A percentile compares a stretch with the other conserved stretches of the same genome.
Conservation (phyloP, 768 basidiomycete genomes). For the Ramaria sp. region DNA sequence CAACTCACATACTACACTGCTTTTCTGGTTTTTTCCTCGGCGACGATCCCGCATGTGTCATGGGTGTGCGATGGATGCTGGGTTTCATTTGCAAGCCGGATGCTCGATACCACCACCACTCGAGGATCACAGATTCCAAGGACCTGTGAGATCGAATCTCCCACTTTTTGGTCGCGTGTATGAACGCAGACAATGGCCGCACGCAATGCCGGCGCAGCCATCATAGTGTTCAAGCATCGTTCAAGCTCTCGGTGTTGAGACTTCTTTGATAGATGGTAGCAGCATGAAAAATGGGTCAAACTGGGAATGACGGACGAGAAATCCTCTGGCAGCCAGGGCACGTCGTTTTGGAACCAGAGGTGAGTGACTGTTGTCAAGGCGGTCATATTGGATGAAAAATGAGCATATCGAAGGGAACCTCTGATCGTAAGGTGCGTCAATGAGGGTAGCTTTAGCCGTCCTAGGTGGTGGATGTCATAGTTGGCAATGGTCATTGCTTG, state of each 20-base stretch:
- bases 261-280: neutral
- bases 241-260: neutral
- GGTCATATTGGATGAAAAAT: neutral
- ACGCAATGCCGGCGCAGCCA: neutral
- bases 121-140: neutral
- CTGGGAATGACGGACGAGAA: neutral
- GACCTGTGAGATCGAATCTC: neutral
- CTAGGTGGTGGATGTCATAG: slow-evolving; percentile 1
- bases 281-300: slow-evolving; percentile 4
- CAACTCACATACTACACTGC: no score
- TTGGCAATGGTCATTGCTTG: slow-evolving; percentile 1
- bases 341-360: slow-evolving; percentile 3
- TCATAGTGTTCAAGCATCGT: neutral
- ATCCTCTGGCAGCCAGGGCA: neutral
- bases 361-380: neutral
- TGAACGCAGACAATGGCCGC: neutral
- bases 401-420: slow-evolving; percentile 1
- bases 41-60: neutral
- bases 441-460: neutral
- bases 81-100: neutral
- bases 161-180: neutral
- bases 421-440: neutral
- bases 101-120: neutral
- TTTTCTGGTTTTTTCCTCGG: neutral
- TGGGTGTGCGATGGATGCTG: neutral